Conservation (phyloP, 129 eudicot species). For the Dittrichia graveolens region DNA sequence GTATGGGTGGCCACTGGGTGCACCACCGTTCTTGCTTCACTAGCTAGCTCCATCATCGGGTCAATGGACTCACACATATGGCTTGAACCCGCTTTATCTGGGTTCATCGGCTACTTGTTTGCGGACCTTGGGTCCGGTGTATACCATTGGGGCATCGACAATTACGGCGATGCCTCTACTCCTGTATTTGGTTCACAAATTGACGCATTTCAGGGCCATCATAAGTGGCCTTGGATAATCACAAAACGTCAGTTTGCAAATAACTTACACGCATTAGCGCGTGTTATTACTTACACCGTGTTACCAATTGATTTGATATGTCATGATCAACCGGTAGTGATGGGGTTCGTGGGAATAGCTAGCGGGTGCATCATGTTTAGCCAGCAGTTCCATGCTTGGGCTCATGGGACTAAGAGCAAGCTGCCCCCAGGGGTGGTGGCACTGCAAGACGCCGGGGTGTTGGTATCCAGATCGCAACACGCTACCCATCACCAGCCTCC, state of each 20-base stretch:
- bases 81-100: conserved; percentile 74
- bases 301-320: conserved; percentile 56
- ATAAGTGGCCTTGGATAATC: conserved; percentile 91
- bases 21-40: conserved; percentile 62
- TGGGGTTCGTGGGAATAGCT: conserved; percentile 61
- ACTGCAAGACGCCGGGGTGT: conserved; percentile 65
- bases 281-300: conserved; percentile 49
- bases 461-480: conserved; percentile 69
- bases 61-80: conserved; percentile 51
- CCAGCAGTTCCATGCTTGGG: conserved; percentile 96
- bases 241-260: conserved; percentile 78
- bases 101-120: conserved; percentile 64
- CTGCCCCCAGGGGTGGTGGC: conserved; percentile 65
- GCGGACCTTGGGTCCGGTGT: conserved; percentile 96
- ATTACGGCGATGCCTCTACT: conserved; percentile 70
- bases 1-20: conserved; percentile 87
- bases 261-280: conserved; percentile 76
- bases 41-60: conserved; percentile 50
- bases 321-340: conserved; percentile 49
- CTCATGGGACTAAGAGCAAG: conserved; percentile 81
- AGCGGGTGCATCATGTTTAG: conserved; percentile 95
- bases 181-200: conserved; percentile 82
- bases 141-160: conserved; percentile 97
- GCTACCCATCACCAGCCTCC: conserved; percentile 82
- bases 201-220: conserved; percentile 94